phyloP scores from a whole-genome alignment of 257 asterid species.

The Solanum tarapatanum region DNA sequence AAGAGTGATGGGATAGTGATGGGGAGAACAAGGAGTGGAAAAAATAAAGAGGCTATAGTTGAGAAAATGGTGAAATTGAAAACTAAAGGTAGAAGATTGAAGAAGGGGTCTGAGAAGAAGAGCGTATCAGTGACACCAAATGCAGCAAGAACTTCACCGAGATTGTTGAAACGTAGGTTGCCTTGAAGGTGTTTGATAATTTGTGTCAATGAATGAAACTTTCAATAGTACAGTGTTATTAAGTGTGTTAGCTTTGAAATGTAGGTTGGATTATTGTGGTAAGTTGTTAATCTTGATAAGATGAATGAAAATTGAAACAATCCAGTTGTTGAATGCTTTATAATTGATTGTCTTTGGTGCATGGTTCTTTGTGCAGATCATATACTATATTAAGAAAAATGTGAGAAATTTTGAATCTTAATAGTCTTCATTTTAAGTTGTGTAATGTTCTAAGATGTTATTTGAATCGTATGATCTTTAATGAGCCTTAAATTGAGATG shows the following conservation, averaged over 20 bases:
- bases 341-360: background rate
- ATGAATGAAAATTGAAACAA: background rate
- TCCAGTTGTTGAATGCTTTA: background rate
- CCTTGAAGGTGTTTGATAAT: constrained; percentile 13
- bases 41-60: background rate
- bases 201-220: background rate
- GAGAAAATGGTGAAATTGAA: background rate
- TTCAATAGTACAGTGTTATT: background rate
- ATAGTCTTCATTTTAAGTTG: background rate
- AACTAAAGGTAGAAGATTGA: constrained; percentile 8
- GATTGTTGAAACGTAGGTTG: constrained; percentile 23
- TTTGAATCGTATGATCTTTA: background rate
- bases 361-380: background rate
- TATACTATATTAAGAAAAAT: background rate
- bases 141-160: constrained; percentile 45
- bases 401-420: background rate
- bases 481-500: background rate
- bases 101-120: constrained; percentile 18
- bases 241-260: background rate
- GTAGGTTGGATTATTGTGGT: background rate
- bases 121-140: constrained; percentile 5
- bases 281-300: background rate
- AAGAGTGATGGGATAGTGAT: constrained; percentile 13
- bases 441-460: background rate
- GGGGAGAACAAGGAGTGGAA: constrained; percentile 17